Conservation (phyloP, 1,284 basidiomycete genomes). For the Afroboletus lepidellus region DNA sequence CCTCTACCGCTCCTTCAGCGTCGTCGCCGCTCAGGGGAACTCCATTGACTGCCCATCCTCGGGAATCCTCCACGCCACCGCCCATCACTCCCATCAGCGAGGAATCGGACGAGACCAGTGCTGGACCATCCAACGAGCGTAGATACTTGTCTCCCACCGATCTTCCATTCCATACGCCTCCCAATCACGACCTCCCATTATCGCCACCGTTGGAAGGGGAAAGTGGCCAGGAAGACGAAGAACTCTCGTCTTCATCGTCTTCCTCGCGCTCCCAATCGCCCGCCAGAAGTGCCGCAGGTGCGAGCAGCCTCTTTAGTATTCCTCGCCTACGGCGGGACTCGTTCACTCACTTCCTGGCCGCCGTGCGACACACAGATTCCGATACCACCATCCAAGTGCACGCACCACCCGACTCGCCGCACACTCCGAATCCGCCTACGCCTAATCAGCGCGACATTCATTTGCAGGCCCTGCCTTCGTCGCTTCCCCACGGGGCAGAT, state of each 20-base stretch:
- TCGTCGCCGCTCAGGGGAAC: constrained; percentile 59
- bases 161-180: constrained; percentile 55
- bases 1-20: constrained; percentile 44
- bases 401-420: constrained; percentile 72
- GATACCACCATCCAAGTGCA: constrained; percentile 67
- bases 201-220: constrained; percentile 38
- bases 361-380: constrained; percentile 56
- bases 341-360: constrained; percentile 59
- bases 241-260: constrained; percentile 33
- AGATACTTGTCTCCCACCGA: constrained; percentile 70
- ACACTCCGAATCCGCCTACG: constrained; percentile 72
- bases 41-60: constrained; percentile 37
- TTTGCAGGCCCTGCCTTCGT: constrained; percentile 56
- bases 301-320: constrained; percentile 72
- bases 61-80: constrained; percentile 60
- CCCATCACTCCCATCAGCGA: constrained; percentile 79
- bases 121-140: constrained; percentile 47
- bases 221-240: constrained; percentile 25
- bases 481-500: constrained; percentile 30
- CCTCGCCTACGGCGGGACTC: constrained; percentile 59
- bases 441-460: constrained; percentile 77
- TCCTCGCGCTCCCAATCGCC: constrained; percentile 52
- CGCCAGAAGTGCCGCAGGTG: constrained; percentile 60
- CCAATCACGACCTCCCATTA: constrained; percentile 48
- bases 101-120: constrained; percentile 44